A percentile compares a stretch with the other conserved stretches of the same genome.
phyloP scores from a whole-genome alignment of 805 yeast genomes.

The Kodamaea hsintzibuensis region DNA sequence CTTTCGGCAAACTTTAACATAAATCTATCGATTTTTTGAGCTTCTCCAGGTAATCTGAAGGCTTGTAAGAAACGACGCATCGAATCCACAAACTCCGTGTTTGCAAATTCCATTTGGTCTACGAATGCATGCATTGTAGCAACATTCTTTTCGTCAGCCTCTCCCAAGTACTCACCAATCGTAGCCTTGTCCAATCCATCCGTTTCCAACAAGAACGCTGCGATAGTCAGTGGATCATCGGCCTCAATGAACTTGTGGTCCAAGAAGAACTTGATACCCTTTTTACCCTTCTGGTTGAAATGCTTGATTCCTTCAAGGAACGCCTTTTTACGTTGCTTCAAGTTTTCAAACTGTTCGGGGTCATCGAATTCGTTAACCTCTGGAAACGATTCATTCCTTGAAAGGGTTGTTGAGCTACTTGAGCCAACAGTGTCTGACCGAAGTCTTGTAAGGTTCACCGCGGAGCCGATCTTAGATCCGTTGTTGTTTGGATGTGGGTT shows the following conservation, averaged over 20 bases:
- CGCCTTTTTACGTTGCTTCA: constrained; percentile 81
- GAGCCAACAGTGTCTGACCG: constrained; percentile 34
- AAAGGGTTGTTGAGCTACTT: constrained; percentile 22
- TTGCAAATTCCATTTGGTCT: constrained; percentile 77
- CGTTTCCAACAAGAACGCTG: constrained; percentile 66
- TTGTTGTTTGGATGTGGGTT: constrained; percentile 4
- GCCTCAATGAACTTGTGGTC: constrained; percentile 62
- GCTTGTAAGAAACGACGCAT: constrained; percentile 80
- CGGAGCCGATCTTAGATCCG: constrained; percentile 3
- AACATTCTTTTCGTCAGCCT: constrained; percentile 74
- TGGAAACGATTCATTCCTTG: constrained; percentile 33
- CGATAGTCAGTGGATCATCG: constrained; percentile 67
- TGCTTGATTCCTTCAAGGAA: constrained; percentile 73
- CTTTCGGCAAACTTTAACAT: constrained; percentile 97
- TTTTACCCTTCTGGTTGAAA: constrained; percentile 84
- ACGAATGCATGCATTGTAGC: constrained; percentile 92
- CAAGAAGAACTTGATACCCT: constrained; percentile 66
- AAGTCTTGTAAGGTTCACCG: constrained; percentile 16
- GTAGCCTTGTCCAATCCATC: constrained; percentile 80
- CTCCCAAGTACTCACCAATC: constrained; percentile 92
- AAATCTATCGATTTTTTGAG: constrained; percentile 94
- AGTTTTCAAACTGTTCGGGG: constrained; percentile 80
- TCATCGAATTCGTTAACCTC: constrained; percentile 47
- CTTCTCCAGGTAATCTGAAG: constrained; percentile 96
- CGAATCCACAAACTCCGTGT: constrained; percentile 76